Conservation (phyloP, 148 eudicot genomes). For the Rhododendron griersonianum region DNA sequence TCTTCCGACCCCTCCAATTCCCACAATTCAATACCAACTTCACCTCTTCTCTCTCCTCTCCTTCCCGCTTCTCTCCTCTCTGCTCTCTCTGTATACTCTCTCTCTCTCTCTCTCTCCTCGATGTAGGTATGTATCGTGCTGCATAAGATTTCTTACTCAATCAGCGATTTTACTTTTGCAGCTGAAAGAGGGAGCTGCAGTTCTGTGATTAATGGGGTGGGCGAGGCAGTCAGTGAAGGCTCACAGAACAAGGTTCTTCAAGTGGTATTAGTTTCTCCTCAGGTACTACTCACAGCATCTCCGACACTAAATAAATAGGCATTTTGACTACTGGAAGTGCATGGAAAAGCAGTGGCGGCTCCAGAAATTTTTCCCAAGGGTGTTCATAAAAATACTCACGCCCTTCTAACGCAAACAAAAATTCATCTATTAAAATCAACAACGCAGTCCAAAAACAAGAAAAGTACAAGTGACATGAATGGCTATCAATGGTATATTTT, state of each 20-base stretch:
- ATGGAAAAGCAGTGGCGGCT: no score
- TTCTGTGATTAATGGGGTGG: conserved; percentile 28
- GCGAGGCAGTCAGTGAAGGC: conserved; percentile 15
- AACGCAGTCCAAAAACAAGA: no score
- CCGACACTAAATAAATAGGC: background rate
- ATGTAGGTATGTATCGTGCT: background rate
- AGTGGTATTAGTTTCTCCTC: conserved; percentile 83
- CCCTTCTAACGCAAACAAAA: no score
- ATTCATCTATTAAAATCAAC: no score
- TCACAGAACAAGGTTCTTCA: conserved; percentile 46
- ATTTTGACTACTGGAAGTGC: no score
- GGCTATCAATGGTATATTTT: no score
- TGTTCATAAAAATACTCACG: no score
- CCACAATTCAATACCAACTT: background rate
- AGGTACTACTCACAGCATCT: conserved; percentile 30
- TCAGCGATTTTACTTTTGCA: conserved; percentile 6
- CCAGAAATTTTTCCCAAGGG: no score
- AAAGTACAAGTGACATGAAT: no score
- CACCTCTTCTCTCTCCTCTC: conserved; percentile 4
- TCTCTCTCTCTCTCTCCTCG: background rate
- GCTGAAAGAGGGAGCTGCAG: conserved; percentile 22
- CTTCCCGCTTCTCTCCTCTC: conserved; percentile 19
- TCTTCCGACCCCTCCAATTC: background rate
- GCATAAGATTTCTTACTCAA: background rate
- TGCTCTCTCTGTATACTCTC: conserved; percentile 22